These are phyloP conservation scores for Craterostigma plantagineum DNA, from an alignment of 257 asterid genomes.

Conservation along the genomic window DNA sequence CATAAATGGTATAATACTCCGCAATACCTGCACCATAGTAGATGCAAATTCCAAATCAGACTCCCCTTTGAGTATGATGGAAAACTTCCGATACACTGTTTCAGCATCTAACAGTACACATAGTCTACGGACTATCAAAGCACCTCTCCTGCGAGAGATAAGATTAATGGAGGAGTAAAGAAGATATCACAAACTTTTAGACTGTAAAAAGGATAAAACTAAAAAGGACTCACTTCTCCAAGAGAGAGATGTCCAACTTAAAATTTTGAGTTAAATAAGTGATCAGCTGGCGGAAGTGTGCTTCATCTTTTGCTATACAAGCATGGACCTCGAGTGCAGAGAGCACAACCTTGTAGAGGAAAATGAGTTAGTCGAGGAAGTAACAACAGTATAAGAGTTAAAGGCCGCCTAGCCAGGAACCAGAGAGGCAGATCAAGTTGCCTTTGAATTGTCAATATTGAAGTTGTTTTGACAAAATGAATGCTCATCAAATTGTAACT, in stretches of 20 bases:
- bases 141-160: slow-evolving; percentile 73
- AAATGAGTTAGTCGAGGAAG: not conserved
- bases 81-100: slow-evolving; percentile 75
- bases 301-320: slow-evolving; percentile 78
- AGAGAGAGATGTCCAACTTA: slow-evolving; percentile 61
- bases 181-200: slow-evolving; percentile 1
- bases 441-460: too few species aligned
- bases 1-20: too few species aligned
- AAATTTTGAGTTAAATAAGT: slow-evolving; percentile 61
- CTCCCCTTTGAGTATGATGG: slow-evolving; percentile 74
- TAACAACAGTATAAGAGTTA: too few species aligned
- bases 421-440: too few species aligned
- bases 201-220: slow-evolving; percentile 6
- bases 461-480: too few species aligned
- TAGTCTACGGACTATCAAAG: slow-evolving; percentile 74
- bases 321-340: slow-evolving; percentile 97
- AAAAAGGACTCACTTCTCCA: slow-evolving; percentile 57
- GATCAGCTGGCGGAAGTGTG: slow-evolving; percentile 66
- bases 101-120: slow-evolving; percentile 92
- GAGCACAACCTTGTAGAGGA: slow-evolving; percentile 67
- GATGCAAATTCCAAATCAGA: slow-evolving; percentile 86
- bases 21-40: slow-evolving; percentile 74
- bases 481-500: too few species aligned
- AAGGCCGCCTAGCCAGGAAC: too few species aligned
- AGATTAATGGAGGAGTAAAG: slow-evolving; percentile 8